Evolutionary conservation across 2,329 filamentous ascomycete species (phyloP).

Genomic region (Aureobasidium namibiae): DNA sequence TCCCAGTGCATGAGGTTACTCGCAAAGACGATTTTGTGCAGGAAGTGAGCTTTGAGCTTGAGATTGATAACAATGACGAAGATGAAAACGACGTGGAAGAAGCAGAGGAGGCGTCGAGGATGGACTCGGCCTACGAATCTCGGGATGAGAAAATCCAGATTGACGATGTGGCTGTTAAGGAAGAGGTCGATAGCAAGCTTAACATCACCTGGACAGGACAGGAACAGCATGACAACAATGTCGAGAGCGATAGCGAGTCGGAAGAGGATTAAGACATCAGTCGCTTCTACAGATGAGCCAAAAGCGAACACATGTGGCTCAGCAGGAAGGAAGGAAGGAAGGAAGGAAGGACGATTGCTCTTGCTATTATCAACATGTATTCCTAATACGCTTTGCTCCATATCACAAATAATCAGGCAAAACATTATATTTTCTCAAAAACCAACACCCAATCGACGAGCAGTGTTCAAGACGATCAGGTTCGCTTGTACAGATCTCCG

Average conservation of each 20-base stretch:
- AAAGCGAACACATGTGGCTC: too few relatives aligned
- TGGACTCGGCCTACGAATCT: not conserved
- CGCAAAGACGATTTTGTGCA: not conserved
- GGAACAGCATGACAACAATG: not conserved
- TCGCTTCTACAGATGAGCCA: not conserved
- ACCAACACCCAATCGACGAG: too few relatives aligned
- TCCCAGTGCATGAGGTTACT: not conserved
- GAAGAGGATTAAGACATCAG: not conserved
- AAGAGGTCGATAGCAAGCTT: not conserved
- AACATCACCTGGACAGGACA: not conserved
- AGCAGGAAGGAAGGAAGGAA: not conserved
- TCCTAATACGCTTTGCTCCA: too few relatives aligned
- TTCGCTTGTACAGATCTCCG: too few relatives aligned
- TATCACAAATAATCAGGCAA: too few relatives aligned
- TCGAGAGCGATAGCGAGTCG: not conserved
- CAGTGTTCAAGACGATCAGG: too few relatives aligned
- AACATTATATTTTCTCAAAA: too few relatives aligned
- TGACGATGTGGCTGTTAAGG: not conserved
- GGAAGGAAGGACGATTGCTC: too few relatives aligned
- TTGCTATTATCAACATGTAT: not conserved
- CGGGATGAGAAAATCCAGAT: not conserved
- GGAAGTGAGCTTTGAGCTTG: not conserved
- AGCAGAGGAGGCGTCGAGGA: not conserved
- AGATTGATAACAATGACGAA: not conserved
- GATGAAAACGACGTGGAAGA: not conserved